Percentiles rank a stretch among this genome's conserved stretches.
Conservation (phyloP, 1,139 yeast genomes). For the Hansenula sp. region DNA sequence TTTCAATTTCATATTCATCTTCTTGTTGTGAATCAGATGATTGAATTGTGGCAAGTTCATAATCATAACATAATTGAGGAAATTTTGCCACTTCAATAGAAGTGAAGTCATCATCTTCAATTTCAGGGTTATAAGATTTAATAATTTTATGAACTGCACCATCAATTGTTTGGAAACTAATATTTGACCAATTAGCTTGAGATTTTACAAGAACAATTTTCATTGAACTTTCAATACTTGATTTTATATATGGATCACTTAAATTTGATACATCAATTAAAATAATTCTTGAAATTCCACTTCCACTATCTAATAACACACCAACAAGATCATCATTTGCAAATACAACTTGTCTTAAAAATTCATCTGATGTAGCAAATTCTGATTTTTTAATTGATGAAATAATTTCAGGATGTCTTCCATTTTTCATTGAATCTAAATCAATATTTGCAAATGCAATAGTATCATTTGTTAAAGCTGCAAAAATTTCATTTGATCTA, state of each 20-base stretch:
- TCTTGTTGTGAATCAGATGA: constrained; percentile 13
- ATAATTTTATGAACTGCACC: constrained; percentile 50
- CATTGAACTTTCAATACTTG: constrained; percentile 39
- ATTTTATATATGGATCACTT: constrained; percentile 36
- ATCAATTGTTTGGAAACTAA: constrained; percentile 59
- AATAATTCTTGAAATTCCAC: constrained; percentile 41
- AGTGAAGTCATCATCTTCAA: constrained; percentile 23
- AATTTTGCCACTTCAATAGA: constrained; percentile 41
- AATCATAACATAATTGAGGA: constrained; percentile 68
- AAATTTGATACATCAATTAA: constrained; percentile 42
- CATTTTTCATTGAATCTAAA: constrained; percentile 30
- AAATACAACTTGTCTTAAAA: constrained; percentile 62
- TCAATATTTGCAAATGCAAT: constrained; percentile 39
- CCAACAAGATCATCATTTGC: constrained; percentile 46
- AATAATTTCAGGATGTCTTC: constrained; percentile 43
- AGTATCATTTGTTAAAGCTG: constrained; percentile 45
- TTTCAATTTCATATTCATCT: constrained; percentile 26
- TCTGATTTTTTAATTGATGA: constrained; percentile 32
- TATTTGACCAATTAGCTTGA: constrained; percentile 46
- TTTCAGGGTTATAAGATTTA: constrained; percentile 23
- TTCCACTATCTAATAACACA: constrained; percentile 48
- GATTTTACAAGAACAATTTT: constrained; percentile 56
- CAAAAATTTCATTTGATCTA: constrained; percentile 53
- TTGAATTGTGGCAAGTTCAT: constrained; percentile 41
- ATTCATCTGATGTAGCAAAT: constrained; percentile 39